Base-by-base conservation (phyloP, 352 stramenopile genomes). In the Blastocystis sp. region DNA sequence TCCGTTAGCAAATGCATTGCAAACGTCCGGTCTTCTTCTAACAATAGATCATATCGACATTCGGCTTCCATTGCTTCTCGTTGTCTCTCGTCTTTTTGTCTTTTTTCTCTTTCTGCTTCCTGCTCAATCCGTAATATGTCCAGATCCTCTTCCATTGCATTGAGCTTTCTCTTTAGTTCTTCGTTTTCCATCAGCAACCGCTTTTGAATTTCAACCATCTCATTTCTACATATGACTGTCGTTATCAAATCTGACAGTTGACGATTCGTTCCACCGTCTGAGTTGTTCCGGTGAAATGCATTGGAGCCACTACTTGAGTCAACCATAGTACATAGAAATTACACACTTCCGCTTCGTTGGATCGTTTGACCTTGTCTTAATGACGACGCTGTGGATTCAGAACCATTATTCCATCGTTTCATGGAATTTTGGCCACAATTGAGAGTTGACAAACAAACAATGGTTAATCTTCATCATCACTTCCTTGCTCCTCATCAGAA, bases 401-500 rank as follows among this genome's bases (percentile, higher is more conserved):
- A 57, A 39, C 54, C 46, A 37, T 65, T 57, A 43, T 63, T 89
- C 80, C 39, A 87, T 88, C 63, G 71, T 66, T 66, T 88, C 43
- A 21, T 89, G 19, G 39, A 67, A 9, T 46, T 46, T 46, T 46
- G 39, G 39, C 9, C 9, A 49, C 27, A 32, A 24, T 61, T 58
- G 56, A 66, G 46, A 35, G 71, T 66, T 2, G 19, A 69, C 46
- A 21, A 58, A 86, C 77, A 57, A 86, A 65, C 49, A 88, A 54
- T 5, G 78, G 14, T 59, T 5, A n/a, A 51, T 65, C 56, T 57
- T 74, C 56, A 42, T 29, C 39, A 80, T 24, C 7, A 86, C 6
- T 39, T 7, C 78, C 43, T 78, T 39, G 32, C n/a, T 89, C 86
- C 0, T 89, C 75, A 0, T 90, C 89, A 12, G 91, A 87, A 2